Percentiles rank a stretch among this genome's conserved stretches.
phyloP scores from a whole-genome alignment of 352 stramenopile genomes.

The Pythium phragmiticola region DNA sequence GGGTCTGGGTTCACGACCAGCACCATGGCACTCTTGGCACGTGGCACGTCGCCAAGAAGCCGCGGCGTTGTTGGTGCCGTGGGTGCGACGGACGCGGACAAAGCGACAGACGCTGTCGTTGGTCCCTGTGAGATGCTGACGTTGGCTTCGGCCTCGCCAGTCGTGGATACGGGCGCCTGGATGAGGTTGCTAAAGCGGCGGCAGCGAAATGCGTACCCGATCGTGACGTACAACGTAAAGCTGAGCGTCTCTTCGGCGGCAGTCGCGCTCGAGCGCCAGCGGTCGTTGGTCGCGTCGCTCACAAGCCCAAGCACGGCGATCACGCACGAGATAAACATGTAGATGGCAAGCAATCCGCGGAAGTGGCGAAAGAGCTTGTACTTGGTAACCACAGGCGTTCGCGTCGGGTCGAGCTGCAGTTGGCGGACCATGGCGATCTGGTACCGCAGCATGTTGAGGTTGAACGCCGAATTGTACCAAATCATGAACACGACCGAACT shows the following conservation, averaged over 20 bases:
- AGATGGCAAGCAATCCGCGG: constrained; percentile 42
- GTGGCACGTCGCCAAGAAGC: constrained; percentile 6
- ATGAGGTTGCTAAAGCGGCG: constrained; percentile 54
- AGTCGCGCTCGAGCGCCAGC: constrained; percentile 36
- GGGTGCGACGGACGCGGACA: constrained; percentile 23
- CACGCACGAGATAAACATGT: constrained; percentile 54
- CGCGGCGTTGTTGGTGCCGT: constrained; percentile 1
- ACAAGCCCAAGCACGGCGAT: constrained; percentile 44
- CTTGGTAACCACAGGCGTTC: constrained; percentile 64
- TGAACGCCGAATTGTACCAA: constrained; percentile 71
- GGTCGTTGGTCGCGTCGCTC: constrained; percentile 34
- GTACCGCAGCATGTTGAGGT: constrained; percentile 70
- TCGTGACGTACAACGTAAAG: constrained; percentile 37
- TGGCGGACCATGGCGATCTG: constrained; percentile 63
- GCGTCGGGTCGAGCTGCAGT: constrained; percentile 39
- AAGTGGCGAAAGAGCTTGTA: constrained; percentile 63
- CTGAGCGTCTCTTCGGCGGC: constrained; percentile 42
- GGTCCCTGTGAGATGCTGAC: neutral
- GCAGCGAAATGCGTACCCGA: constrained; percentile 64
- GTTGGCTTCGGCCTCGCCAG: neutral
- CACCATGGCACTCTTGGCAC: constrained; percentile 26
- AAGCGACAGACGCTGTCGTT: neutral
- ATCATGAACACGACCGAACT: constrained; percentile 59
- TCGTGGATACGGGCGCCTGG: constrained; percentile 20
- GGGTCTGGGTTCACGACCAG: constrained; percentile 29